Evolutionary conservation across 2,329 filamentous ascomycete species (phyloP).

Genomic region (Tolypocladium tropicale): DNA sequence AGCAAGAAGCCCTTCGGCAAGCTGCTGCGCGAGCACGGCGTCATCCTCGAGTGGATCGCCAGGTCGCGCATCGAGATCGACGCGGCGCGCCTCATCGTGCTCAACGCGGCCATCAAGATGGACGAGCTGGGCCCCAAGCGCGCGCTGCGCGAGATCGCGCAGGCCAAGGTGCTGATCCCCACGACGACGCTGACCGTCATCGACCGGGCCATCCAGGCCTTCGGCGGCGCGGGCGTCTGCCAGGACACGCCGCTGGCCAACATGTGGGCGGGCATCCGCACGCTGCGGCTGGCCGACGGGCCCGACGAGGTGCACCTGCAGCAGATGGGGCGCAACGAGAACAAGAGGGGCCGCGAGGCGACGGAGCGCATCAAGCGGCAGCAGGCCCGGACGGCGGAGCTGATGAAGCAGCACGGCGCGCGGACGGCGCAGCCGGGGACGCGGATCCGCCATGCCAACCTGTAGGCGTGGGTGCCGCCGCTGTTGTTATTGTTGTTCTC

Average conservation of each 20-base stretch:
- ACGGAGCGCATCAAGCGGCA: slow-evolving; percentile 54
- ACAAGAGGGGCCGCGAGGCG: slow-evolving; percentile 53
- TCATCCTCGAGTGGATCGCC: slow-evolving; percentile 92
- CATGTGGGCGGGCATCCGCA: slow-evolving; percentile 74
- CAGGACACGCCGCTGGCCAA: slow-evolving; percentile 88
- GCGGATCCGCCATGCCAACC: slow-evolving; percentile 37
- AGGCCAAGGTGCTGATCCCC: slow-evolving; percentile 89
- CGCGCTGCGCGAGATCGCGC: slow-evolving; percentile 84
- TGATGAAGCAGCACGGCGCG: slow-evolving; percentile 50
- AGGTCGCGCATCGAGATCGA: slow-evolving; percentile 91
- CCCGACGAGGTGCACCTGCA: slow-evolving; percentile 91
- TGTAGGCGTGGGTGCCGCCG: slow-evolving; percentile 20
- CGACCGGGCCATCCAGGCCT: slow-evolving; percentile 88
- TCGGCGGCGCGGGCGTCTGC: slow-evolving; percentile 80
- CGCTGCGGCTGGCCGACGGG: slow-evolving; percentile 79
- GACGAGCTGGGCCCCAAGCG: slow-evolving; percentile 82
- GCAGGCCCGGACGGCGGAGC: slow-evolving; percentile 50
- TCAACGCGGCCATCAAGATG: slow-evolving; percentile 93
- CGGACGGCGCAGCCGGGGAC: slow-evolving; percentile 38
- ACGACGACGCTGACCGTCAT: slow-evolving; percentile 75
- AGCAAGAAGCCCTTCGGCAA: slow-evolving; percentile 87
- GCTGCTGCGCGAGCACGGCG: slow-evolving; percentile 76
- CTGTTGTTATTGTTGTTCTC: neutral
- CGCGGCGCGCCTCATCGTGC: slow-evolving; percentile 75
- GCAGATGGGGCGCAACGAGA: slow-evolving; percentile 74